Evolutionary conservation across 208 protist genomes (phyloP).

Genomic region (Plasmodiophora brassicae): DNA sequence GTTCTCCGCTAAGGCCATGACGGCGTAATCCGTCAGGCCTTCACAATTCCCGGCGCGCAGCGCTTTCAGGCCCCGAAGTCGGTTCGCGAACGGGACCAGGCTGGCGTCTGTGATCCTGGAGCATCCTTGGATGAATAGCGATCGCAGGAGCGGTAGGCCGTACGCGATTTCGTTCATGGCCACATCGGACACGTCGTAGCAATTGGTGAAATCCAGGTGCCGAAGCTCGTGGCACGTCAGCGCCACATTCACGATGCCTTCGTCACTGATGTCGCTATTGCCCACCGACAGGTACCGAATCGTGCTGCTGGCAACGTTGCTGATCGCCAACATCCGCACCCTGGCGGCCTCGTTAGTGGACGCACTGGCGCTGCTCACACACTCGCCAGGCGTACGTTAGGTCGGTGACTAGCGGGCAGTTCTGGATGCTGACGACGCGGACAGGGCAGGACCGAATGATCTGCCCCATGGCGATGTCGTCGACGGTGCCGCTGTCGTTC

Average conservation of each 20-base stretch:
- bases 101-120: neutral
- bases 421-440: neutral
- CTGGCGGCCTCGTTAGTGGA: neutral
- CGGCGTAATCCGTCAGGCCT: neutral
- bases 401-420: neutral
- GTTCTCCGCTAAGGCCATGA: neutral
- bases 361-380: neutral
- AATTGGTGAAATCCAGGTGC: neutral
- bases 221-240: constrained; percentile 17
- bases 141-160: neutral
- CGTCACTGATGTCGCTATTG: constrained; percentile 29
- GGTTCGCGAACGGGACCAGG: neutral
- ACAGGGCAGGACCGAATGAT: neutral
- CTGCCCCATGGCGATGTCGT: neutral
- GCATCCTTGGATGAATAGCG: neutral
- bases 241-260: neutral
- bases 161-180: neutral
- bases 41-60: neutral
- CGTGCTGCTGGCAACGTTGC: neutral
- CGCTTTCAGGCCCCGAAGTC: neutral
- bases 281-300: neutral
- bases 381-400: neutral
- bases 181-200: neutral
- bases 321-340: neutral
- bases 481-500: neutral